Percentiles rank a stretch among this genome's conserved stretches.
These are phyloP conservation scores for Eucalyptus brandiana DNA, from an alignment of 345 rosid species.

Conservation along the genomic window DNA sequence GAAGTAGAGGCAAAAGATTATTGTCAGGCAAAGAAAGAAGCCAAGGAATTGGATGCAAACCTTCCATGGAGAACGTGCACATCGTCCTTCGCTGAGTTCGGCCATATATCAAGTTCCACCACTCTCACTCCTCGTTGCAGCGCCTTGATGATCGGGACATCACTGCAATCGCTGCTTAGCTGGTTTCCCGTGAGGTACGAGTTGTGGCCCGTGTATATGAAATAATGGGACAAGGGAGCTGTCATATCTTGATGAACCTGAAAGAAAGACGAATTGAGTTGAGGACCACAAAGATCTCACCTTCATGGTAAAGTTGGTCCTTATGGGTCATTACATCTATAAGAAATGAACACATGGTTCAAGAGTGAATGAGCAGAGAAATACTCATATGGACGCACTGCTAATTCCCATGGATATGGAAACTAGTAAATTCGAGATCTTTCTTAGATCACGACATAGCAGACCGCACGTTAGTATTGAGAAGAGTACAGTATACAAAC, in stretches of 20 bases:
- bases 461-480: background rate
- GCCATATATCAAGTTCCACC: constrained; percentile 95
- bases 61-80: constrained; percentile 90
- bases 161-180: constrained; percentile 92
- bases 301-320: background rate
- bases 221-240: constrained; percentile 84
- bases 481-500: background rate
- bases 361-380: background rate
- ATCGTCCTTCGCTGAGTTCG: constrained; percentile 51
- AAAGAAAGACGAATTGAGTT: background rate
- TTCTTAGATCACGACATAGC: background rate
- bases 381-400: background rate
- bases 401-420: background rate
- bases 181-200: constrained; percentile 93
- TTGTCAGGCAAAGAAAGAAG: background rate
- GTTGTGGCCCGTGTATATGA: constrained; percentile 87
- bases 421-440: background rate
- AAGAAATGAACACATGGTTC: background rate
- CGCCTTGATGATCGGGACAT: constrained; percentile 73
- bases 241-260: constrained; percentile 89
- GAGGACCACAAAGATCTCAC: background rate
- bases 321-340: background rate
- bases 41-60: constrained; percentile 11
- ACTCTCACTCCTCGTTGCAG: constrained; percentile 74
- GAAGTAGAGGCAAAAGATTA: background rate